These are phyloP conservation scores for Vitellaria paradoxa DNA, from an alignment of 179 eudicot species.

Conservation along the genomic window DNA sequence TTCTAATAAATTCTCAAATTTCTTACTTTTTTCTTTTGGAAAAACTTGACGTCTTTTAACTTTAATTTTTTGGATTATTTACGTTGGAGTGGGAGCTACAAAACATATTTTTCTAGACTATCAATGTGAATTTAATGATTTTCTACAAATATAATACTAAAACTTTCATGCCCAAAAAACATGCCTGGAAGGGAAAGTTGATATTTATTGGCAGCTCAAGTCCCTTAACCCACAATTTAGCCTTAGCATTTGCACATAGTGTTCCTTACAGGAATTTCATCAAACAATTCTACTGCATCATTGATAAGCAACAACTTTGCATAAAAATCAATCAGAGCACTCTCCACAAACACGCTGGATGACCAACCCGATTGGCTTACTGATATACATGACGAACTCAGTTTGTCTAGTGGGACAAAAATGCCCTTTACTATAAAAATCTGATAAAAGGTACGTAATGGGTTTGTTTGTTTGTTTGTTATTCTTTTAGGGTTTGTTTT, in stretches of 20 bases:
- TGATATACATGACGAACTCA: constrained; percentile 46
- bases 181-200: no score
- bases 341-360: constrained; percentile 67
- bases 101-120: no score
- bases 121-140: no score
- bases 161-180: no score
- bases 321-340: constrained; percentile 66
- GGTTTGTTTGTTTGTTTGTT: constrained; percentile 27
- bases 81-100: no score
- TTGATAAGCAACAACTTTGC: constrained; percentile 34
- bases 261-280: constrained; percentile 59
- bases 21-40: no score
- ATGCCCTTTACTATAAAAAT: constrained; percentile 41
- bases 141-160: no score
- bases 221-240: constrained; percentile 55
- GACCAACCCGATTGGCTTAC: constrained; percentile 58
- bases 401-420: constrained; percentile 37
- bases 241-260: constrained; percentile 64
- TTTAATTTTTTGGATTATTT: no score
- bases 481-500: no score
- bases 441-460: constrained; percentile 55
- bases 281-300: constrained; percentile 54
- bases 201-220: constrained; percentile 24
- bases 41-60: no score
- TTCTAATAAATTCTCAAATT: no score